A percentile compares a stretch with the other conserved stretches of the same genome.
These are phyloP conservation scores for Erythrobasidium yunnanense DNA, from an alignment of 768 basidiomycete genomes.

Conservation along the genomic window DNA sequence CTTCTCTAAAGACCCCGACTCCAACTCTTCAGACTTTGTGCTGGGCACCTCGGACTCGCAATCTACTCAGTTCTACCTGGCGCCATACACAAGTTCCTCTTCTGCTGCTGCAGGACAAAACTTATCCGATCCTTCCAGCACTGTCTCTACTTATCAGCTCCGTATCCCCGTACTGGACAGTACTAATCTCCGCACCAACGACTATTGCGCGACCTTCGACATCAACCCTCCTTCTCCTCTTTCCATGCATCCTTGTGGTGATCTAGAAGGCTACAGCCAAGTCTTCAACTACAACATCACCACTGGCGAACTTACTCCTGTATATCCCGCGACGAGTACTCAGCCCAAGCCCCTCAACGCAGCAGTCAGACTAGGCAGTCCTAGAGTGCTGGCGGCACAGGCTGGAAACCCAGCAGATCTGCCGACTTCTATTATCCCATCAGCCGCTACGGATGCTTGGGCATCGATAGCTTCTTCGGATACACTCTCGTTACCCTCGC, in stretches of 20 bases:
- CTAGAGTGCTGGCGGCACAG: not conserved
- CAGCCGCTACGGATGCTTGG: not conserved
- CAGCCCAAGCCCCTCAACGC: conserved; percentile 2
- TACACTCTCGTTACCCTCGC: not conserved
- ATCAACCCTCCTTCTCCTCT: conserved; percentile 31
- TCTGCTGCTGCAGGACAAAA: conserved; percentile 2
- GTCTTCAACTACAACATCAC: conserved; percentile 32
- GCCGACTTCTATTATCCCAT: not conserved
- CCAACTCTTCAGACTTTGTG: conserved; percentile 26
- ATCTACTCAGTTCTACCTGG: conserved; percentile 35
- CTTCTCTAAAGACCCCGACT: conserved; percentile 24
- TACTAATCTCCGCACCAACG: conserved; percentile 22
- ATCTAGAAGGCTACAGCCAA: conserved; percentile 31
- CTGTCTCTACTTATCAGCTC: conserved; percentile 20
- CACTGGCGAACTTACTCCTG: conserved; percentile 32
- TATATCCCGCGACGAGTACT: conserved; percentile 1
- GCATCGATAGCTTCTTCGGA: not conserved
- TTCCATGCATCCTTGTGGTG: conserved; percentile 30
- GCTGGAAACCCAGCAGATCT: not conserved
- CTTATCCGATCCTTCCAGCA: too few relatives aligned
- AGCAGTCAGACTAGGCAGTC: not conserved
- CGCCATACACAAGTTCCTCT: conserved; percentile 24
- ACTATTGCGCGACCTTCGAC: conserved; percentile 37
- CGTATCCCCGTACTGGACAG: conserved; percentile 34
- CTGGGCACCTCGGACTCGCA: conserved; percentile 34